Conservation (phyloP, 345 rosid species). For the Geranium brycei region DNA sequence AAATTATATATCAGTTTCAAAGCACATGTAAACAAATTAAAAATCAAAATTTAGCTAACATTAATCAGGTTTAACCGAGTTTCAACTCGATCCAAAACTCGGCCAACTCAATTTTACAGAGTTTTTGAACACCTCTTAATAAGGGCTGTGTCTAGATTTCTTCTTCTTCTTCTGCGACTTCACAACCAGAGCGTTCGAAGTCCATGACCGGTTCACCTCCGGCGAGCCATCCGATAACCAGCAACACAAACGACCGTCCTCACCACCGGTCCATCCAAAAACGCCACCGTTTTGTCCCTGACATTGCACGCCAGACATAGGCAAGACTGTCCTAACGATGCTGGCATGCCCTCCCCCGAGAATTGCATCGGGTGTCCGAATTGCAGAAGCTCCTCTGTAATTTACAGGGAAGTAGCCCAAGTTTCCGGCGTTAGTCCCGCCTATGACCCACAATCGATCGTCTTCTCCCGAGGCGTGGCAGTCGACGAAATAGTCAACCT, state of each 20-base stretch:
- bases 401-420: constrained; percentile 75
- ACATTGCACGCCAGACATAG: constrained; percentile 34
- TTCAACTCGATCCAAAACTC: no score
- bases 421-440: constrained; percentile 66
- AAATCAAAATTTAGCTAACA: no score
- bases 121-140: neutral
- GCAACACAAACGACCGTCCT: constrained; percentile 87
- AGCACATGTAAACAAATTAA: no score
- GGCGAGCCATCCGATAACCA: constrained; percentile 57
- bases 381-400: constrained; percentile 24
- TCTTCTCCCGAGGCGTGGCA: constrained; percentile 53
- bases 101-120: no score
- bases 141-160: neutral
- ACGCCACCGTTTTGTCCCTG: constrained; percentile 29
- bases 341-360: constrained; percentile 73
- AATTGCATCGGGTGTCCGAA: constrained; percentile 59
- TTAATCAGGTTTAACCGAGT: no score
- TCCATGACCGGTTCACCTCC: constrained; percentile 49
- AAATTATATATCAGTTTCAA: no score
- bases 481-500: constrained; percentile 92
- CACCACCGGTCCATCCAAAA: constrained; percentile 93
- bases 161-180: constrained; percentile 17
- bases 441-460: constrained; percentile 72
- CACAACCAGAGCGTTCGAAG: constrained; percentile 40
- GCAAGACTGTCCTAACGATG: constrained; percentile 61